Conservation (phyloP, 2,329 filamentous ascomycete genomes). For the Neopestalotiopsis sp. region DNA sequence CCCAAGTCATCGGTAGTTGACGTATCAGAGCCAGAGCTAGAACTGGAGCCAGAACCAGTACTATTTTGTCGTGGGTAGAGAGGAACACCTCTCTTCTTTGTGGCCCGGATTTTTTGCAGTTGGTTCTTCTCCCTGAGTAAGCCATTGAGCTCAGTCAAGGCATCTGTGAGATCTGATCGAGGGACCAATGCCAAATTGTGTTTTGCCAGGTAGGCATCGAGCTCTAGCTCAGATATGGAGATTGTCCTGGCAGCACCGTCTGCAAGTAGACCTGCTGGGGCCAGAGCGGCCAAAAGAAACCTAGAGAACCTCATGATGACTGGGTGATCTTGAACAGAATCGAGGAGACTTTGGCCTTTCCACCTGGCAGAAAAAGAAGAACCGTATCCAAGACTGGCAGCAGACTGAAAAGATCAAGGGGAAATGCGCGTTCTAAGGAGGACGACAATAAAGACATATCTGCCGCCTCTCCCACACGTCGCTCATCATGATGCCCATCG, state of each 20-base stretch:
- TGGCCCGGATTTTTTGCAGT: not conserved
- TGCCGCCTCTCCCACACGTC: not conserved
- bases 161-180: conserved; percentile 51
- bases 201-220: conserved; percentile 47
- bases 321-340: conserved; percentile 20
- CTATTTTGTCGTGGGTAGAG: conserved; percentile 34
- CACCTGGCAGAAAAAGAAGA: not conserved
- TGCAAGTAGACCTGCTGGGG: conserved; percentile 40
- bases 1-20: conserved; percentile 22
- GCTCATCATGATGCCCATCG: conserved; percentile 1
- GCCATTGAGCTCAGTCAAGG: conserved; percentile 46
- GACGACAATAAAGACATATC: conserved; percentile 11
- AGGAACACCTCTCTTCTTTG: conserved; percentile 17
- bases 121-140: conserved; percentile 44
- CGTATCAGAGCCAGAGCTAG: conserved; percentile 21
- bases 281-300: conserved; percentile 40
- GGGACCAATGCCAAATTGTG: conserved; percentile 51
- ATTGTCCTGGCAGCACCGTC: conserved; percentile 29
- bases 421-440: not conserved
- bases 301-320: conserved; percentile 43
- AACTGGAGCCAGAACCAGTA: conserved; percentile 25
- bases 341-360: not conserved
- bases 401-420: not conserved
- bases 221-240: conserved; percentile 40
- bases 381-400: not conserved